A percentile compares a stretch with the other conserved stretches of the same genome.
Evolutionary conservation across 352 stramenopile genomes (phyloP).

Genomic region (Blastocystis sp.): DNA sequence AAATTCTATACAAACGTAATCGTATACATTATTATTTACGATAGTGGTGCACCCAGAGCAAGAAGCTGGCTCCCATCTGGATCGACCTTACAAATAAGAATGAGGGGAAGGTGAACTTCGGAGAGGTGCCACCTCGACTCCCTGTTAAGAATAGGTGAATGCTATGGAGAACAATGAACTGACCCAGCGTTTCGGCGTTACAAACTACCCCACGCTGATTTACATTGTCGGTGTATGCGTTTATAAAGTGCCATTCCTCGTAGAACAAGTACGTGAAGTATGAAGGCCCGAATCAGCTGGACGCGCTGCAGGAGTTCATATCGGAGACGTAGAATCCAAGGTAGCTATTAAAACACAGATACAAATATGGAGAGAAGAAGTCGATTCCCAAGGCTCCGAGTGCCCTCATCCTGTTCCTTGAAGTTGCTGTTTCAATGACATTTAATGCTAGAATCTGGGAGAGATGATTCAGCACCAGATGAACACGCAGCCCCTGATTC

Average conservation of each 20-base stretch:
- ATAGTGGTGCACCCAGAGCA: slow-evolving; percentile 37
- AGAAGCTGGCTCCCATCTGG: background rate
- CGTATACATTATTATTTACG: background rate
- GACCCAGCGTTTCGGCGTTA: background rate
- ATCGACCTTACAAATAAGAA: background rate
- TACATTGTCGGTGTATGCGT: slow-evolving; percentile 5
- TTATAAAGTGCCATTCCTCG: background rate
- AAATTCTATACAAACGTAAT: slow-evolving; percentile 9
- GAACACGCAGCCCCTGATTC: background rate
- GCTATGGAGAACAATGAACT: slow-evolving; percentile 1
- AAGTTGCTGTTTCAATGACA: background rate
- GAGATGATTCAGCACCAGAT: background rate
- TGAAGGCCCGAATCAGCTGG: slow-evolving; percentile 6
- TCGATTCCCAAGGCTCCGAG: slow-evolving; percentile 1
- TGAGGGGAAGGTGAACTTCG: background rate
- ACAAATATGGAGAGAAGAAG: slow-evolving; percentile 35
- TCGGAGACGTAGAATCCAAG: slow-evolving; percentile 6
- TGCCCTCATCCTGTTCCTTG: background rate
- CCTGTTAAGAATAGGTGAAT: background rate
- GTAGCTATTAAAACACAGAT: background rate
- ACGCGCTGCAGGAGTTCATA: slow-evolving; percentile 33
- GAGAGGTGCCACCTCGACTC: background rate
- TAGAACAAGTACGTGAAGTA: slow-evolving; percentile 46
- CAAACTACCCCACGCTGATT: slow-evolving; percentile 41
- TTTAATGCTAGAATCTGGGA: background rate